A percentile compares a stretch with the other conserved stretches of the same genome.
phyloP scores from a whole-genome alignment of 495 filamentous ascomycete species.

The Apiosordaria backusii region DNA sequence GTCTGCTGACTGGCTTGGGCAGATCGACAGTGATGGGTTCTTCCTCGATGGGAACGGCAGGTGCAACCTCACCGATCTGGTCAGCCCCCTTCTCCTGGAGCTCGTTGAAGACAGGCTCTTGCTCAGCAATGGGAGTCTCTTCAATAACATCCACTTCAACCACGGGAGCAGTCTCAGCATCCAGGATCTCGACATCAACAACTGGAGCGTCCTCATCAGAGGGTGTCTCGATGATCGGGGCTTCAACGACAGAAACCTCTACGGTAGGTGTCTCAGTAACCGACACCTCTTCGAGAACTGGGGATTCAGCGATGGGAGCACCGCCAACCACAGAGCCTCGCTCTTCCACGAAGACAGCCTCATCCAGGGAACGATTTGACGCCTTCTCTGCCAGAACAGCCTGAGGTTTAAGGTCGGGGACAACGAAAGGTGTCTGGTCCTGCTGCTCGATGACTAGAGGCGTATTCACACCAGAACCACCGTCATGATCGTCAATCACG shows the following conservation, averaged over 20 bases:
- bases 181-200: neutral
- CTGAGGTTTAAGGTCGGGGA: neutral
- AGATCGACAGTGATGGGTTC: slow-evolving; percentile 10
- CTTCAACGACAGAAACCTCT: neutral
- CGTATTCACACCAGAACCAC: neutral
- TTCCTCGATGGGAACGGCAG: neutral
- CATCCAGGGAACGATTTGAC: neutral
- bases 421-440: neutral
- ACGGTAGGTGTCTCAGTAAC: neutral
- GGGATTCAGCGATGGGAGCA: neutral
- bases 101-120: neutral
- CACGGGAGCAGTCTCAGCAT: neutral
- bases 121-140: neutral
- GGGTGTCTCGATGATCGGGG: neutral
- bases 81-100: too few relatives aligned
- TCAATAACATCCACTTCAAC: neutral
- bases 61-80: too few relatives aligned
- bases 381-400: neutral
- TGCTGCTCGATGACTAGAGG: neutral
- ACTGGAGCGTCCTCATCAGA: neutral
- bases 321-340: neutral
- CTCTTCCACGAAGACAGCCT: neutral
- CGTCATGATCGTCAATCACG: neutral
- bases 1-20: slow-evolving; percentile 8
- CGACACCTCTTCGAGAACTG: neutral